Percentiles rank a stretch among this genome's conserved stretches.
These are phyloP conservation scores for Capsella bursapastoris DNA, from an alignment of 345 rosid species.

Conservation along the genomic window DNA sequence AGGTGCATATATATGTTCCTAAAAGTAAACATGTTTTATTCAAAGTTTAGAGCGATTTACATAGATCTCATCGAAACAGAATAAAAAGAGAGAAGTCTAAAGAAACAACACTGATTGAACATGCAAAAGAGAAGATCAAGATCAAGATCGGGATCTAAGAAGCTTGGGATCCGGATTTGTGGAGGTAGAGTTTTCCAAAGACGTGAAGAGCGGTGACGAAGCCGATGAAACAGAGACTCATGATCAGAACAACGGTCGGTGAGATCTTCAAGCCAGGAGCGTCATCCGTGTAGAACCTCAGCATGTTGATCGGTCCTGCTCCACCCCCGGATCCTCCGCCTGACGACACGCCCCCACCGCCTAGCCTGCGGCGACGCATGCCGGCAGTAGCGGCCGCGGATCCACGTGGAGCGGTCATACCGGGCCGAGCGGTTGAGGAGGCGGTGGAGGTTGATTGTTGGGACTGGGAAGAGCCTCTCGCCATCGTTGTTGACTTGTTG, in stretches of 20 bases:
- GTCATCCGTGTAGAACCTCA: constrained; percentile 95
- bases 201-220: constrained; percentile 94
- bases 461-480: constrained; percentile 83
- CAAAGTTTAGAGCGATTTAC: constrained; percentile 22
- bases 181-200: constrained; percentile 86
- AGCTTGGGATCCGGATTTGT: constrained; percentile 53
- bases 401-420: constrained; percentile 81
- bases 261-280: constrained; percentile 92
- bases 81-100: neutral
- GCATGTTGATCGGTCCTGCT: constrained; percentile 72
- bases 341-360: constrained; percentile 47
- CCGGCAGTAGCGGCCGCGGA: constrained; percentile 93
- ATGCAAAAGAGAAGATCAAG: neutral
- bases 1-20: neutral
- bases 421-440: constrained; percentile 68
- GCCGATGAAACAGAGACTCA: constrained; percentile 97
- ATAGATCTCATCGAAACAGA: constrained; percentile 13
- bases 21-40: constrained; percentile 28
- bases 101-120: neutral
- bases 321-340: constrained; percentile 45
- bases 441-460: constrained; percentile 62
- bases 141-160: constrained; percentile 43
- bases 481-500: constrained; percentile 53
- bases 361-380: constrained; percentile 84
- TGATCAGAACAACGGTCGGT: constrained; percentile 87